phyloP scores from a whole-genome alignment of 371 early-diverging fungal genomes.

The Mortierella sp. region DNA sequence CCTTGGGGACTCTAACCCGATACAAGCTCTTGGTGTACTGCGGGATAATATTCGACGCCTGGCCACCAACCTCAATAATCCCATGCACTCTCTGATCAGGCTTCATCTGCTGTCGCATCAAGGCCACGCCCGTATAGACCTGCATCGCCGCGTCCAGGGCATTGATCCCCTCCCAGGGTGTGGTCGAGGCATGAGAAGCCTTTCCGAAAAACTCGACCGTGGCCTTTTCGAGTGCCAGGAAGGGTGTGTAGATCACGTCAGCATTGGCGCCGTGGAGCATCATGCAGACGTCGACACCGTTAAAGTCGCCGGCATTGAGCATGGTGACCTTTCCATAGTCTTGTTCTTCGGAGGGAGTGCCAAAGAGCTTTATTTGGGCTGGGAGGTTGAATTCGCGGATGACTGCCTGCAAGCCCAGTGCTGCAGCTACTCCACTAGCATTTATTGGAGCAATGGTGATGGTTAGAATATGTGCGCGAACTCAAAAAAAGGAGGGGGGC shows the following conservation, averaged over 20 bases:
- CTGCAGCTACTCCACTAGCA: slow-evolving; percentile 76
- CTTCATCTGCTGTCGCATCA: slow-evolving; percentile 79
- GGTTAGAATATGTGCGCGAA: not conserved
- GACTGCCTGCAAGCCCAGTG: slow-evolving; percentile 68
- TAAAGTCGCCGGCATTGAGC: slow-evolving; percentile 73
- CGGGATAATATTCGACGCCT: slow-evolving; percentile 63
- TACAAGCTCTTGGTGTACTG: slow-evolving; percentile 59
- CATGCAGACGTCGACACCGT: slow-evolving; percentile 76
- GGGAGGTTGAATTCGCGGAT: slow-evolving; percentile 64
- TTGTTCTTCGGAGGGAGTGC: slow-evolving; percentile 82
- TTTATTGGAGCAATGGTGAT: not conserved
- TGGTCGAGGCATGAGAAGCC: slow-evolving; percentile 73
- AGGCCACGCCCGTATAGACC: slow-evolving; percentile 70
- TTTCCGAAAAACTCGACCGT: slow-evolving; percentile 77
- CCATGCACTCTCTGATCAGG: slow-evolving; percentile 72
- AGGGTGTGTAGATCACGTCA: slow-evolving; percentile 44
- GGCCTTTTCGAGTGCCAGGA: slow-evolving; percentile 63
- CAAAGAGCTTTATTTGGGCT: slow-evolving; percentile 80
- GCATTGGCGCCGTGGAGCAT: slow-evolving; percentile 84
- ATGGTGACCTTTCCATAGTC: slow-evolving; percentile 76
- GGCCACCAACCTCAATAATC: slow-evolving; percentile 67
- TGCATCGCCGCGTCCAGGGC: slow-evolving; percentile 80
- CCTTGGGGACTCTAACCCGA: slow-evolving; percentile 62
- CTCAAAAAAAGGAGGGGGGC: not conserved
- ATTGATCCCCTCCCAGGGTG: slow-evolving; percentile 84